Evolutionary conservation across 306 rosid species (phyloP).

Genomic region (Rubus idaeus): DNA sequence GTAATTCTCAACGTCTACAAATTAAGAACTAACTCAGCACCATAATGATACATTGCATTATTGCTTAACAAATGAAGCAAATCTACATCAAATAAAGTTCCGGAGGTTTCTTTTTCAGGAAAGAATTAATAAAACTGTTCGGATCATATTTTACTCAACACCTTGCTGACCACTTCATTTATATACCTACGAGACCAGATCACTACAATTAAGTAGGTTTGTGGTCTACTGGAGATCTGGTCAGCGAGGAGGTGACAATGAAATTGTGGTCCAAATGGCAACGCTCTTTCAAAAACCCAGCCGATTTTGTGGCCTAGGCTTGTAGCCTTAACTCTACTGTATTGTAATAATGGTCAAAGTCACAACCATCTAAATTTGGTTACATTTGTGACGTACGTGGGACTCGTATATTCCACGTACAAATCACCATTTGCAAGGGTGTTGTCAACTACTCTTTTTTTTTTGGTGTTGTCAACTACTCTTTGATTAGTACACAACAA

Average conservation of each 20-base stretch:
- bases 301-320: background rate
- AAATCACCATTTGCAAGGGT: no score
- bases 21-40: background rate
- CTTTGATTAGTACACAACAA: no score
- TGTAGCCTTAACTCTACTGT: background rate
- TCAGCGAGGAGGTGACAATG: background rate
- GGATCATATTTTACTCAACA: background rate
- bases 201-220: background rate
- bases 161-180: background rate
- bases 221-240: constrained; percentile 1
- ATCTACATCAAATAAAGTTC: background rate
- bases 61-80: background rate
- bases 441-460: no score
- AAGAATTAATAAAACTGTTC: background rate
- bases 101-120: background rate
- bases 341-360: background rate
- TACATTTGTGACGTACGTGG: background rate
- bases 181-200: background rate
- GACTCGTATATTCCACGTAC: background rate
- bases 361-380: constrained; percentile 16
- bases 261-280: constrained; percentile 14
- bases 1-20: background rate
- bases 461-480: no score
- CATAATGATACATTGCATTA: background rate
- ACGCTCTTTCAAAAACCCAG: background rate